Base-by-base conservation (phyloP, 2,329 filamentous ascomycete species). In the Fusarium sublunatum region DNA sequence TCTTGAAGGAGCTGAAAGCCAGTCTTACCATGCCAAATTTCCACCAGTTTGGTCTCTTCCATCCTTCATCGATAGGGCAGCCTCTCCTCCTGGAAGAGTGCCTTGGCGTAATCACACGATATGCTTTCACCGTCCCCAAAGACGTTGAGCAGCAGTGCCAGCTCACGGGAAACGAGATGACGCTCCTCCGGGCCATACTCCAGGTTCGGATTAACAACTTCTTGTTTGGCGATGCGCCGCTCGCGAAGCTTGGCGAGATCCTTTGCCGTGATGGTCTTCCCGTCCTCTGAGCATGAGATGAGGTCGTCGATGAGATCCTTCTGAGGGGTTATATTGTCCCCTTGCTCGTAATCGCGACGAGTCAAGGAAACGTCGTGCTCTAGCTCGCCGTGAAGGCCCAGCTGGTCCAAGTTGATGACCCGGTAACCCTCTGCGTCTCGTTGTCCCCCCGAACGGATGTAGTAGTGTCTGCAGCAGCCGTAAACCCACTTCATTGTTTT, bases 341-440 rank as follows among this genome's bases (percentile, higher is more conserved):
- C 65, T 34, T 70, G 65, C n/a, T 56, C 32, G 15, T 53, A 49
- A 36, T 69, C 68, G 12, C 41, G 67, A 3, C 67, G 67, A 7
- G 67, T 70, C 31, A 70, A 52, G 12, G 67, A 70, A 38, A 70
- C 48, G 22, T 70, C 68, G 13, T 70, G 68, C 41, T 70, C 68
- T 32, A 70, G 55, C 7, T 48, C 44, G n/a, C 59, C 51, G 26
- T 61, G 68, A 9, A 65, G 35, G 13, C 44, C 55, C 2, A 70
- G 55, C 38, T 70, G 63, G 28, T 70, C 57, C 41, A 70, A 41
- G 51, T 70, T 64, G 38, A 70, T 35, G 26, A 67, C 53, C 15
- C 51, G 50, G 29, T 52, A 41, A 8, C 68, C 68, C 12, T 54
- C 48, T 8, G 57, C 34, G 44, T 68, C 67, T 9, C 46, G 24